Conservation (phyloP, 257 asterid genomes). For the Fraxinus excelsior region DNA sequence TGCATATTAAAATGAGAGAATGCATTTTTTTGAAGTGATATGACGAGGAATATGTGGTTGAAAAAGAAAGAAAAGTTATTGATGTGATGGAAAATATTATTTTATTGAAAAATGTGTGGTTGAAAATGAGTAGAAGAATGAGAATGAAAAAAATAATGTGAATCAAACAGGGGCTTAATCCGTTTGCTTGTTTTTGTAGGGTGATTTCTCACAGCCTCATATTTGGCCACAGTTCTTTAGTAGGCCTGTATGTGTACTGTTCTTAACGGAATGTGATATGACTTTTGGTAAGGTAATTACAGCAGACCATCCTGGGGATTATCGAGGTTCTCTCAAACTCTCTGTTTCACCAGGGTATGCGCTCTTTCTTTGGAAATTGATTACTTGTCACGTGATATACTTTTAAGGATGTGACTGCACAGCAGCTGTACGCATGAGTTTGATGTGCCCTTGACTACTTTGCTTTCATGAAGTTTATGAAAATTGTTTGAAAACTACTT, state of each 20-base stretch:
- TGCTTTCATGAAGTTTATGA: slow-evolving; percentile 13
- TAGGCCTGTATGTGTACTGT: slow-evolving; percentile 71
- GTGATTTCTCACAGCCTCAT: slow-evolving; percentile 85
- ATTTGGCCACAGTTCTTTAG: slow-evolving; percentile 80
- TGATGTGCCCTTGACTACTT: background rate
- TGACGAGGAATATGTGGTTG: too few relatives aligned
- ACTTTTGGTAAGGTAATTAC: slow-evolving; percentile 65
- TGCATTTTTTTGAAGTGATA: too few relatives aligned
- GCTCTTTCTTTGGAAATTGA: slow-evolving; percentile 7
- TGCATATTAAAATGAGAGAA: too few relatives aligned
- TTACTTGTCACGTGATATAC: background rate
- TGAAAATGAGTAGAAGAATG: too few relatives aligned
- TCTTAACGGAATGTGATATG: slow-evolving; percentile 84
- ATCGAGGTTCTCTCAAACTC: slow-evolving; percentile 66
- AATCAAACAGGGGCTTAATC: too few relatives aligned
- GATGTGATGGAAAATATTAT: too few relatives aligned
- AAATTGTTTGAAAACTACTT: background rate
- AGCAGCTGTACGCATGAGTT: background rate
- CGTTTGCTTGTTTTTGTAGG: slow-evolving; percentile 50
- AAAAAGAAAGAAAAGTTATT: too few relatives aligned
- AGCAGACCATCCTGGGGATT: slow-evolving; percentile 66
- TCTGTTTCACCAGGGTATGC: slow-evolving; percentile 79
- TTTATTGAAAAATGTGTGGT: too few relatives aligned
- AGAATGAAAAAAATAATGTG: too few relatives aligned
- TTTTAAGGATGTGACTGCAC: slow-evolving; percentile 1